These are phyloP conservation scores for Aspergillus sparsus DNA, from an alignment of 495 filamentous ascomycete species.

Conservation along the genomic window DNA sequence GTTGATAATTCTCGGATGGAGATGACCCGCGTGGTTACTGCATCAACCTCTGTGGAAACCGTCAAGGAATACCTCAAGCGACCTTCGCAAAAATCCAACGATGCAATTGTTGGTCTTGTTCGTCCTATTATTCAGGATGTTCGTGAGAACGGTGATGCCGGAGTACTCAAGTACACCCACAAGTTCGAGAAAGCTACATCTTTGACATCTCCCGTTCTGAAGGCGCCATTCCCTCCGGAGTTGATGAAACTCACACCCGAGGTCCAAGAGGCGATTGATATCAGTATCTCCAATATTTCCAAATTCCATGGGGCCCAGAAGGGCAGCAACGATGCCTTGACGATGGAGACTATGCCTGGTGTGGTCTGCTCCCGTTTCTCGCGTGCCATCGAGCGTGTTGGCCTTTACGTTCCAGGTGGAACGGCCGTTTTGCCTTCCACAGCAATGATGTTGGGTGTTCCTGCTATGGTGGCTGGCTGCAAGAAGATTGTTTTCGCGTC, in stretches of 20 bases:
- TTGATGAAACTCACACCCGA: slow-evolving; percentile 83
- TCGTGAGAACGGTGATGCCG: slow-evolving; percentile 76
- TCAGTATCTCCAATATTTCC: slow-evolving; percentile 89
- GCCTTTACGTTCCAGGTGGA: slow-evolving; percentile 92
- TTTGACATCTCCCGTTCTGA: slow-evolving; percentile 82
- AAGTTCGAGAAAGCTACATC: slow-evolving; percentile 96
- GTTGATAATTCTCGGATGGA: slow-evolving; percentile 64
- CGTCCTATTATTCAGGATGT: slow-evolving; percentile 88
- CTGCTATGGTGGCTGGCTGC: slow-evolving; percentile 97
- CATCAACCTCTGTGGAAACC: slow-evolving; percentile 57
- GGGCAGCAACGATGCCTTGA: slow-evolving; percentile 69
- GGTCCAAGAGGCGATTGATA: slow-evolving; percentile 86
- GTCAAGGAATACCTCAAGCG: slow-evolving; percentile 74
- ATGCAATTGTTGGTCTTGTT: slow-evolving; percentile 85
- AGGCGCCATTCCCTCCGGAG: slow-evolving; percentile 78
- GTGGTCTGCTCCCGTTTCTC: slow-evolving; percentile 93
- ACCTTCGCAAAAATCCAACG: slow-evolving; percentile 88
- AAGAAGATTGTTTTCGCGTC: slow-evolving; percentile 91
- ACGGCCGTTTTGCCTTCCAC: slow-evolving; percentile 95
- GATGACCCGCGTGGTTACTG: slow-evolving; percentile 76
- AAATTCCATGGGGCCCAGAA: slow-evolving; percentile 90
- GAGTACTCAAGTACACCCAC: slow-evolving; percentile 87
- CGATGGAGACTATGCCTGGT: slow-evolving; percentile 96
- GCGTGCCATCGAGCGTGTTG: slow-evolving; percentile 88
- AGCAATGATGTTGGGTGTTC: slow-evolving; percentile 96